These are phyloP conservation scores for Podospora pseudocomata DNA, from an alignment of 495 filamentous ascomycete genomes.

Conservation along the genomic window DNA sequence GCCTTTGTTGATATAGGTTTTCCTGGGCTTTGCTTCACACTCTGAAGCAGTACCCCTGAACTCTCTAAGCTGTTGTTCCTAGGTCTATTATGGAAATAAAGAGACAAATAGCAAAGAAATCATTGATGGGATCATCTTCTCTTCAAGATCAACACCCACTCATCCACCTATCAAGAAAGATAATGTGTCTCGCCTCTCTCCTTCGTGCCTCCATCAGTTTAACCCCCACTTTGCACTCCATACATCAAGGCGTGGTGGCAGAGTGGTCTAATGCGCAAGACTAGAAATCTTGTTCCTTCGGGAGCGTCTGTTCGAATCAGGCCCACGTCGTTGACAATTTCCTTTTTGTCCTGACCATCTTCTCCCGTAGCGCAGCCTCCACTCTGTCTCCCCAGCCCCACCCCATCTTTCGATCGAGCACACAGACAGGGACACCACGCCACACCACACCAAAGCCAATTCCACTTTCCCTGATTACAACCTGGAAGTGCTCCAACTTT, in stretches of 20 bases:
- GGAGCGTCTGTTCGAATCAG: conserved; percentile 28
- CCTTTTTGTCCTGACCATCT: conserved; percentile 3
- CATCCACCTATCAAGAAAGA: too few species aligned
- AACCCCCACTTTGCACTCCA: neutral
- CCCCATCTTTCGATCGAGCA: too few species aligned
- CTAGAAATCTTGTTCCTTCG: conserved; percentile 28
- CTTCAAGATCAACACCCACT: too few species aligned
- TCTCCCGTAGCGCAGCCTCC: neutral
- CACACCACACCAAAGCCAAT: neutral
- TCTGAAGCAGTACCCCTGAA: too few species aligned
- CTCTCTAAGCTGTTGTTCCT: too few species aligned
- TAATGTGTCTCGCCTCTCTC: neutral
- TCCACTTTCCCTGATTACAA: neutral
- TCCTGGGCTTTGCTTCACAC: too few species aligned
- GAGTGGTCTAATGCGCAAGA: conserved; percentile 27
- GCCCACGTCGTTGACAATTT: conserved; percentile 21
- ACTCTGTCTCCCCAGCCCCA: neutral
- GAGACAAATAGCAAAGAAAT: too few species aligned
- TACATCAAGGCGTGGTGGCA: conserved; percentile 18
- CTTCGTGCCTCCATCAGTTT: neutral
- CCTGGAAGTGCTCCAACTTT: too few species aligned
- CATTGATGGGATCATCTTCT: too few species aligned
- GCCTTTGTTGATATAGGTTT: too few species aligned
- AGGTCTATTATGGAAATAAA: too few species aligned
- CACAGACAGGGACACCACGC: too few species aligned